phyloP scores from a whole-genome alignment of 345 rosid species.

The Firmiana major region DNA sequence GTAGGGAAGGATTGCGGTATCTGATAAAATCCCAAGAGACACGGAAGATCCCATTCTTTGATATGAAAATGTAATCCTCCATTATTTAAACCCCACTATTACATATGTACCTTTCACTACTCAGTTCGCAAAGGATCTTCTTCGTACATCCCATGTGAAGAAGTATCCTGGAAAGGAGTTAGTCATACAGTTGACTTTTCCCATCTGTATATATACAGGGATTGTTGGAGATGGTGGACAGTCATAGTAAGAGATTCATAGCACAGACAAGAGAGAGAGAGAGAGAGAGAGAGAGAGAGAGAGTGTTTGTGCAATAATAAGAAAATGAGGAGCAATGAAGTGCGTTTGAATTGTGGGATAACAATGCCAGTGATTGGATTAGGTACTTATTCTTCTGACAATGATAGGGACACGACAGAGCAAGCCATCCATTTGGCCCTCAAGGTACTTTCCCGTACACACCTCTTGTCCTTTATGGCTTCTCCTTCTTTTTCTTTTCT shows the following conservation, averaged over 20 bases:
- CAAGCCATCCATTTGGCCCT: conserved; percentile 63
- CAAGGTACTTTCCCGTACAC: conserved; percentile 38
- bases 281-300: not conserved
- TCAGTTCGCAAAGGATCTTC: not conserved
- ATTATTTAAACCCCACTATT: not conserved
- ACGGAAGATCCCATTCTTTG: conserved; percentile 68
- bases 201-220: conserved; percentile 22
- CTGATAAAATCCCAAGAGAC: conserved; percentile 68
- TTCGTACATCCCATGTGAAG: conserved; percentile 21
- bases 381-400: conserved; percentile 62
- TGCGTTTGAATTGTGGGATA: conserved; percentile 55
- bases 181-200: conserved; percentile 39
- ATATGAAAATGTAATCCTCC: conserved; percentile 30
- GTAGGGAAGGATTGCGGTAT: conserved; percentile 25
- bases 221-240: not conserved
- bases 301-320: conserved; percentile 8
- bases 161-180: conserved; percentile 26
- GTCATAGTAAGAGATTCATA: no score
- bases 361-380: conserved; percentile 69
- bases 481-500: not conserved
- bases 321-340: conserved; percentile 39
- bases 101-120: no score
- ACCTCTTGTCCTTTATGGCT: not conserved
- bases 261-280: not conserved
- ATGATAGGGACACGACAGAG: conserved; percentile 44